Evolutionary conservation across 768 basidiomycete species (phyloP).

Genomic region (Leucosporidium scottii): DNA sequence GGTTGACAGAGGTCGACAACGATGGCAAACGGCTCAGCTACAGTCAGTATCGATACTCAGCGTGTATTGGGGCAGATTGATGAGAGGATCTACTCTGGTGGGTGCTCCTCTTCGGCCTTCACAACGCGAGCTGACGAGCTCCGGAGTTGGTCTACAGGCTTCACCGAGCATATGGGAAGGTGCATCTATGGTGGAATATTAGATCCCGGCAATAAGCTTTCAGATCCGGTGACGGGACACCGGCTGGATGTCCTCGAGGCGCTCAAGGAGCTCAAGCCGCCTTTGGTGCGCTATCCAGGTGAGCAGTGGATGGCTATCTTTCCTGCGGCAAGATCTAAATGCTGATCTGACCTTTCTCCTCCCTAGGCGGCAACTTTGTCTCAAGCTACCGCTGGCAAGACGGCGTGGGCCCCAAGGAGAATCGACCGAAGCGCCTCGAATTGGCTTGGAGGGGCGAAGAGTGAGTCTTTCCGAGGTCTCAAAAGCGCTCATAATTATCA

Average conservation of each 20-base stretch:
- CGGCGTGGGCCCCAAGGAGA: constrained; percentile 52
- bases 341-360: constrained; percentile 41
- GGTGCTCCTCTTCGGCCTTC: no score
- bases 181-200: background rate
- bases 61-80: no score
- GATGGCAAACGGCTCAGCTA: background rate
- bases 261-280: constrained; percentile 41
- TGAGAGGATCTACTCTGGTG: no score
- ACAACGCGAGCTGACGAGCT: no score
- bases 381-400: constrained; percentile 41
- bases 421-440: constrained; percentile 53
- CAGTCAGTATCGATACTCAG: background rate
- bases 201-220: background rate
- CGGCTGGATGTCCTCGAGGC: constrained; percentile 33
- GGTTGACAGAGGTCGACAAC: no score
- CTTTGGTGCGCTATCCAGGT: constrained; percentile 37
- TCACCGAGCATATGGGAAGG: background rate
- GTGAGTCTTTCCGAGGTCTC: no score
- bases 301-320: no score
- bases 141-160: no score
- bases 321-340: no score
- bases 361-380: constrained; percentile 49
- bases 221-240: background rate
- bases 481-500: no score
- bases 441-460: constrained; percentile 49